Base-by-base conservation (phyloP, 2,329 filamentous ascomycete genomes). In the Colletotrichum incanum region DNA sequence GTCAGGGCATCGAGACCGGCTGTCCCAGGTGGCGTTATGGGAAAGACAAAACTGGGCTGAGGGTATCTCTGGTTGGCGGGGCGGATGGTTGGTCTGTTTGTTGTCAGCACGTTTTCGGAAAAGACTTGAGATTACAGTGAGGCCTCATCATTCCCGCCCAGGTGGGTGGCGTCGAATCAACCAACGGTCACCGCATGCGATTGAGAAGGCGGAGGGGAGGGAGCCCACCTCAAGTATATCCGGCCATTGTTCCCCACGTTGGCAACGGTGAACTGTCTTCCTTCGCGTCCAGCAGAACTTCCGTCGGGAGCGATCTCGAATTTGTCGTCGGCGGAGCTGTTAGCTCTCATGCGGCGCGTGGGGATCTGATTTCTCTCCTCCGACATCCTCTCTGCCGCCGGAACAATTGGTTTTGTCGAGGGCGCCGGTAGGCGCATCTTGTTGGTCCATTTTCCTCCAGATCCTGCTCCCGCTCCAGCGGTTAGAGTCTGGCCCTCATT, bases 201-300 rank as follows among this genome's bases (percentile, higher is more conserved):
- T 34, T 67, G 67, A 43, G 34, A 26, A 31, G 28, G 28, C 4
- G 28, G 28, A 3, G 28, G 6, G 28, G 28, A 18, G 39, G 23
- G 49, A 43, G 72, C 89, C 79, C 90, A 95, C 93, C 93, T 93
- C 76, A 96, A 80, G 81, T 94, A 96, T 81, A 96, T 94, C 79
- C 92, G 91, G 49, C 93, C 93, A 82, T 95, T 94, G 79, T 94
- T 93, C 31, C 93, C 93, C 72, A 96, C 93, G 80, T 95, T 95
- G 62, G 92, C 91, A 66, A 96, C 93, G 2, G 93, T 91, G 79
- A 96, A 95, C 77, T 94, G 91, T 66, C 92, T 89, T 60, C 91
- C 92, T 79, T 92, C 90, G 72, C 91, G 87, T 43, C 89, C 88
- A 66, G 86, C 89, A 58, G 90, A 89, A 69, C 86, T 83, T 71